A percentile compares a stretch with the other conserved stretches of the same genome.
These are phyloP conservation scores for Emericellopsis atlantica DNA, from an alignment of 2,329 filamentous ascomycete species.

Conservation along the genomic window DNA sequence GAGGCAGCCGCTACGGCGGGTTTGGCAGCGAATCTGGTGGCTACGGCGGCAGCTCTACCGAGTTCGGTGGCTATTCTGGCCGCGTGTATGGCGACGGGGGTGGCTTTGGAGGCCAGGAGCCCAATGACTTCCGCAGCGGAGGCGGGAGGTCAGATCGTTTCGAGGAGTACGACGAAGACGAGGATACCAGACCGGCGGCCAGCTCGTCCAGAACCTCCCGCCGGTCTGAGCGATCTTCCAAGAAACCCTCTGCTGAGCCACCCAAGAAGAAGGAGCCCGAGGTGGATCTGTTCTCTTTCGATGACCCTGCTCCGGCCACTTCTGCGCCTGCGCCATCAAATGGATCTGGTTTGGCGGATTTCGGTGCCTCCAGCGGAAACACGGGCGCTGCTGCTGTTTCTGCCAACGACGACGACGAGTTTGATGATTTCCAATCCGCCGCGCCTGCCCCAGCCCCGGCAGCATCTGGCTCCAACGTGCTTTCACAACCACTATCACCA, in stretches of 20 bases:
- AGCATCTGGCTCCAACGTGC: constrained; percentile 10
- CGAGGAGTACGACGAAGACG: constrained; percentile 87
- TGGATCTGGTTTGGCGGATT: constrained; percentile 30
- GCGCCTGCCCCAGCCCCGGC: constrained; percentile 38
- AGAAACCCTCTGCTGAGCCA: constrained; percentile 44
- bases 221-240: constrained; percentile 19
- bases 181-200: constrained; percentile 20
- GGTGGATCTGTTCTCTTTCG: constrained; percentile 85
- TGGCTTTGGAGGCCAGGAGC: constrained; percentile 68
- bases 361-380: constrained; percentile 16
- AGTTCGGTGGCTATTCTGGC: constrained; percentile 49
- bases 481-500: constrained; percentile 28
- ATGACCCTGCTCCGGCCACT: constrained; percentile 52
- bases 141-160: constrained; percentile 58
- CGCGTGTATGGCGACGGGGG: constrained; percentile 92
- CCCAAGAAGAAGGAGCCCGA: constrained; percentile 81
- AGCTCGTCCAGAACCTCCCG: constrained; percentile 32
- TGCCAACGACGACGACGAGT: constrained; percentile 57
- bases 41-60: constrained; percentile 36
- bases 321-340: constrained; percentile 30
- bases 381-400: constrained; percentile 16
- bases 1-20: constrained; percentile 61
- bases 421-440: constrained; percentile 95
- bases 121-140: constrained; percentile 56
- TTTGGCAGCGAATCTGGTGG: constrained; percentile 80